Evolutionary conservation across 441 rosid genomes (phyloP), one percentile per base, ranked within the genome.

Genomic region (Syzygium syzygioides): DNA sequence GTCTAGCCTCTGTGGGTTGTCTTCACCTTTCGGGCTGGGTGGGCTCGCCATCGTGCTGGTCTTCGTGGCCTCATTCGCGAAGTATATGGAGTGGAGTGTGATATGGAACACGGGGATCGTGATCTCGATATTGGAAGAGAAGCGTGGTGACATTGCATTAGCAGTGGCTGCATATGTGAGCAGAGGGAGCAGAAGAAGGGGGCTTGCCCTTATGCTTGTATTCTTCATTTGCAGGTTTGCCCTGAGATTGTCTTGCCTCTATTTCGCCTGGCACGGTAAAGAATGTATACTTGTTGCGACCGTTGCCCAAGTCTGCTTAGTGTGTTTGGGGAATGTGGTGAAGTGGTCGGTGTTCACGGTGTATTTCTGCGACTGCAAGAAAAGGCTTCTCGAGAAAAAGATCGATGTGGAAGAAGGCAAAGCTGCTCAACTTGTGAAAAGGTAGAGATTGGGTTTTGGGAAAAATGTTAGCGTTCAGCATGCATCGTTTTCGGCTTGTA

Each of bases 291-390:
- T 79, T 48, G 20, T 85, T 55, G 79, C 50, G 57, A 32, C 37
- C 26, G 59, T 13, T 45, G 88, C 23, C 19, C 37, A 25, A 41
- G 79, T 57, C 12, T 14, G 87, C 52, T 86, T 90, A 56, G n/a
- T 86, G 32, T 90, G 89, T 59, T 14, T 87, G 18, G 91, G 93
- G 87, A 89, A 88, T 23, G 55, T 86, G 79, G 66, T 87, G 10
- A 93, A 92, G 88, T 94, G 94, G 94, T 85, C 92, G 76, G 93
- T 92, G 52, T 91, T 89, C 91, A 86, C 91, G 84, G 90, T 93
- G 26, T 89, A 91, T 86, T 92, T 90, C 90, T 71, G 91, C 54
- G 89, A 94, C 50, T 93, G 94, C 91, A 91, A 90, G 88, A 68
- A 86, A 85, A 87, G 60, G 68, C 57, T 88, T 90, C 71, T 91